A percentile compares a stretch with the other conserved stretches of the same genome.
phyloP scores from a whole-genome alignment of 2,329 filamentous ascomycete species.

The Fonsecaea pugnacius region DNA sequence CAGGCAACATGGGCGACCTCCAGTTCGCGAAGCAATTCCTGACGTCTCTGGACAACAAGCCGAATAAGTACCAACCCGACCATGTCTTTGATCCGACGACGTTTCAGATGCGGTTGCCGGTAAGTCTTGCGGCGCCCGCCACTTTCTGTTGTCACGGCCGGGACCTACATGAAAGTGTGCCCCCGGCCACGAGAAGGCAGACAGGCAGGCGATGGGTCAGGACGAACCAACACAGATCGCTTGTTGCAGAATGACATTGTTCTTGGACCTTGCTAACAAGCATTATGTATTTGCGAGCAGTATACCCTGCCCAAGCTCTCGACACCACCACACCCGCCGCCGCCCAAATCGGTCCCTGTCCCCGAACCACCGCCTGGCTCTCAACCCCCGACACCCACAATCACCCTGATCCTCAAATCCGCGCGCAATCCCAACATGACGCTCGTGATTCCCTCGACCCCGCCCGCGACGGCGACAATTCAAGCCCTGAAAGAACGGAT shows the following conservation, averaged over 20 bases:
- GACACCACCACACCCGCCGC: constrained; percentile 46
- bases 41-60: constrained; percentile 74
- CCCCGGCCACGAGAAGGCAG: neutral
- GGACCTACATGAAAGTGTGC: no score
- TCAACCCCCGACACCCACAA: constrained; percentile 27
- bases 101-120: constrained; percentile 76
- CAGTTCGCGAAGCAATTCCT: constrained; percentile 85
- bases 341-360: constrained; percentile 48
- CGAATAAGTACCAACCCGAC: constrained; percentile 81
- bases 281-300: constrained; percentile 34
- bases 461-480: constrained; percentile 71
- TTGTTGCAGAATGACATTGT: constrained; percentile 4
- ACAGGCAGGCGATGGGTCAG: neutral
- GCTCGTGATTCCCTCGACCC: constrained; percentile 64
- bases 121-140: constrained; percentile 53
- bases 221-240: constrained; percentile 18
- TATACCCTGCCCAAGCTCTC: constrained; percentile 55
- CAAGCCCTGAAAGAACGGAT: constrained; percentile 77
- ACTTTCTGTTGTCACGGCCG: no score
- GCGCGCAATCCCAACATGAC: constrained; percentile 75
- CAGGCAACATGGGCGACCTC: constrained; percentile 73
- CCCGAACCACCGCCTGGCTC: constrained; percentile 34
- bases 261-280: neutral
- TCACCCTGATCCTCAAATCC: constrained; percentile 70
- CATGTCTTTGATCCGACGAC: constrained; percentile 84